phyloP scores from a whole-genome alignment of 23 red algal species.

The Porphyridium purpureum region DNA sequence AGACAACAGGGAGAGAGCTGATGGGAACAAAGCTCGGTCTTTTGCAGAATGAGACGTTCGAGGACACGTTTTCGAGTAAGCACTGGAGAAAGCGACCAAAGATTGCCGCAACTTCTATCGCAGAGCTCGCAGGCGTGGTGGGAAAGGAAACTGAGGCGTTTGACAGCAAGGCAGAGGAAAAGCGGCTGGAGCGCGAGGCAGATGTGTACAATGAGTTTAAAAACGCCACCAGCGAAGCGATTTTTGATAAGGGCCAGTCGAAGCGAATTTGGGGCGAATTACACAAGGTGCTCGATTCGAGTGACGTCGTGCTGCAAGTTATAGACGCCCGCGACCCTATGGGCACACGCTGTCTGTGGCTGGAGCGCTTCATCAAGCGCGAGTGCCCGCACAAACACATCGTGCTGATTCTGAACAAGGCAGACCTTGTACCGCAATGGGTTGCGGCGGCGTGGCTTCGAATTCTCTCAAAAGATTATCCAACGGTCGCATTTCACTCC shows the following conservation, averaged over 20 bases:
- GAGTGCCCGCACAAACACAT: conserved; percentile 88
- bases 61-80: conserved; percentile 66
- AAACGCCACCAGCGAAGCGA: no score
- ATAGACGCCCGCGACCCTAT: conserved; percentile 82
- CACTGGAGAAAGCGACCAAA: conserved; percentile 63
- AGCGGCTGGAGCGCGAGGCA: no score
- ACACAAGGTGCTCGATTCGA: conserved; percentile 91
- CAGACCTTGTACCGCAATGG: conserved; percentile 78
- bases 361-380: conserved; percentile 51
- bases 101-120: conserved; percentile 12
- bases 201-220: background rate
- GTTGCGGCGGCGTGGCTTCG: conserved; percentile 61
- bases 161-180: conserved; percentile 27
- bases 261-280: conserved; percentile 89
- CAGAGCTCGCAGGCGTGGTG: conserved; percentile 25
- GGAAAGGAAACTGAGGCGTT: conserved; percentile 28
- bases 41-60: conserved; percentile 64
- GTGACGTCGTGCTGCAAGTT: conserved; percentile 86
- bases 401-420: conserved; percentile 85
- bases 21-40: conserved; percentile 40
- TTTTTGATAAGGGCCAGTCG: conserved; percentile 85
- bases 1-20: conserved; percentile 19
- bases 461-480: conserved; percentile 61
- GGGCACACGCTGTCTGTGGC: conserved; percentile 49
- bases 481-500: conserved; percentile 75